Evolutionary conservation across 2,329 filamentous ascomycete genomes (phyloP), one percentile per base, ranked within the genome.

Genomic region (Alternaria alternata): DNA sequence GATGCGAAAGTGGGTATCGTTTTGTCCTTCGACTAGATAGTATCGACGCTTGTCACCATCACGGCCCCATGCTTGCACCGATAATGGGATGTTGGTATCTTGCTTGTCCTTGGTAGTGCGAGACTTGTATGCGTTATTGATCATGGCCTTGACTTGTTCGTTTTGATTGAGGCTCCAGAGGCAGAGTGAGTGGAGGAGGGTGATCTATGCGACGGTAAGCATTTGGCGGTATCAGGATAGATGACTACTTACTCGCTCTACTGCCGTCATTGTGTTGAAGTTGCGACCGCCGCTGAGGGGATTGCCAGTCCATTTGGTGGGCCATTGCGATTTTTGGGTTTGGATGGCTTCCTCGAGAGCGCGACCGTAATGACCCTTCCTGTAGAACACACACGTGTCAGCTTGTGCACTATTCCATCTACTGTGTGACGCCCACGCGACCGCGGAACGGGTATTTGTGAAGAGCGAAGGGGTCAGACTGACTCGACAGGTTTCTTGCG

Each of bases 401-500:
- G 72, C 72, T 48, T 41, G 20, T n/a, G 26, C 30, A 51, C 18
- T 46, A 5, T 43, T 9, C 30, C n/a, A 42, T 52, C 46, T 7
- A 32, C 28, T 61, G 7, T 41, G 14, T 41, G 18, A 38, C 44
- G 54, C 16, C 39, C 57, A 62, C 32, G 74, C 73, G 74, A 76
- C 68, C 63, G 34, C 18, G 11, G 36, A 26, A 7, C 18, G 22
- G 28, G 64, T 67, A 65, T 62, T 52, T 41, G 30, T 8, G 26
- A 22, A 30, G 39, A 22, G 42, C n/a, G 3, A 51, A 52, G 26
- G 57, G 72, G 75, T 75, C 65, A 64, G 63, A 83, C 93, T 80
- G 87, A 98, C 95, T 99, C 97, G 77, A 98, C 92, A 81, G 97
- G 94, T 78, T 99, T 97, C 84, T 99, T 98, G 79, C 95, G 90